A percentile compares a stretch with the other conserved stretches of the same genome.
phyloP scores from a whole-genome alignment of 192 early-diverging fungal genomes.

The Backusella luteola region DNA sequence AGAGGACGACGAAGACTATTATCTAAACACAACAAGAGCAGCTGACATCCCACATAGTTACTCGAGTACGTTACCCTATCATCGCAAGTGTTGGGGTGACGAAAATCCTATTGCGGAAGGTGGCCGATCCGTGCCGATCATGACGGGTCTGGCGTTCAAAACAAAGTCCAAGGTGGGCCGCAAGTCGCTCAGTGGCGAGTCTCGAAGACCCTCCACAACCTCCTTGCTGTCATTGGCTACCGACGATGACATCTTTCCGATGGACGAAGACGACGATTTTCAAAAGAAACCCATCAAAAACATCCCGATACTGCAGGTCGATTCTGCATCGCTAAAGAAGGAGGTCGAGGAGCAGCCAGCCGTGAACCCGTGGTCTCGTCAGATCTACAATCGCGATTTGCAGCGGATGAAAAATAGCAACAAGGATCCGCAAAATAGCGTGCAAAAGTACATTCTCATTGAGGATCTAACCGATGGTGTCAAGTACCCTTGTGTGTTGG shows the following conservation, averaged over 20 bases:
- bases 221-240: not conserved
- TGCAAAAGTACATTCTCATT: constrained; percentile 85
- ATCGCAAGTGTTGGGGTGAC: not conserved
- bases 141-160: not conserved
- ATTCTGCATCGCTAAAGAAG: not conserved
- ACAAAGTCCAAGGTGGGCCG: not conserved
- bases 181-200: not conserved
- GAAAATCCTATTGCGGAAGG: not conserved
- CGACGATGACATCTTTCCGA: constrained; percentile 18
- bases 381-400: constrained; percentile 24
- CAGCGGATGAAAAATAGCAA: constrained; percentile 22
- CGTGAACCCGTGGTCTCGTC: constrained; percentile 28
- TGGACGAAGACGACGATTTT: constrained; percentile 25
- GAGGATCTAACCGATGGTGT: constrained; percentile 93
- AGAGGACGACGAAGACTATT: not conserved
- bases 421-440: not conserved
- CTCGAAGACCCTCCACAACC: not conserved
- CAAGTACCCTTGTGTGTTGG: constrained; percentile 90
- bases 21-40: not conserved
- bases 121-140: constrained; percentile 15
- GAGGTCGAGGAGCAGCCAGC: not conserved
- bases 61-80: not conserved
- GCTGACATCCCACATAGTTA: constrained; percentile 6
- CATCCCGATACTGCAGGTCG: not conserved
- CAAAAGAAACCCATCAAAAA: not conserved